These are phyloP conservation scores for Clarireedia sp. DNA, from an alignment of 2,329 filamentous ascomycete genomes.

Conservation along the genomic window DNA sequence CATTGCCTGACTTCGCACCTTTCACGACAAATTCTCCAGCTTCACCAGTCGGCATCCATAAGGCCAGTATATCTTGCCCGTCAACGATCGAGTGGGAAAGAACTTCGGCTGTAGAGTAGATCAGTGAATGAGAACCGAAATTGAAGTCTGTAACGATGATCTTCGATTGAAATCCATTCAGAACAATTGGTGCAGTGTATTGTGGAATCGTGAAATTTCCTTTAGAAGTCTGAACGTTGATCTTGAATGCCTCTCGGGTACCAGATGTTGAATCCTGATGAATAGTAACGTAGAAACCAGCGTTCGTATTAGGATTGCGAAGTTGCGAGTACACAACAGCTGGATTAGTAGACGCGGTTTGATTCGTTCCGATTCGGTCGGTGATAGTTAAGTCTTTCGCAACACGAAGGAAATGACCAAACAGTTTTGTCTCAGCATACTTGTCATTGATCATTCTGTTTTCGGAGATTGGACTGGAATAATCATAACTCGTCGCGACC, in stretches of 20 bases:
- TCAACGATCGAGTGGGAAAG: slow-evolving; percentile 44
- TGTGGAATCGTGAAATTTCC: slow-evolving; percentile 48
- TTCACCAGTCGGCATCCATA: slow-evolving; percentile 48
- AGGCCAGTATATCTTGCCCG: slow-evolving; percentile 38
- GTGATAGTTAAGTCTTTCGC: slow-evolving; percentile 50
- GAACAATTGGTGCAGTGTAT: slow-evolving; percentile 38
- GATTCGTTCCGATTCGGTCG: slow-evolving; percentile 39
- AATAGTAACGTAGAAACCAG: slow-evolving; percentile 50
- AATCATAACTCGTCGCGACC: slow-evolving; percentile 55
- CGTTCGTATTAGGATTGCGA: slow-evolving; percentile 47
- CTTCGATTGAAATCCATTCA: slow-evolving; percentile 55
- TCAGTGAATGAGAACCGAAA: slow-evolving; percentile 41
- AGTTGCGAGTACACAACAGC: slow-evolving; percentile 47
- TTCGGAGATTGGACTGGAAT: slow-evolving; percentile 47
- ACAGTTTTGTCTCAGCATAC: slow-evolving; percentile 55
- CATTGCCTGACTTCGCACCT: slow-evolving; percentile 45
- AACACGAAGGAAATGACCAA: slow-evolving; percentile 51
- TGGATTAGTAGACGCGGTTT: slow-evolving; percentile 42
- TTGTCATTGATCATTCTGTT: slow-evolving; percentile 46
- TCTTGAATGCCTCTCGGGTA: slow-evolving; percentile 44
- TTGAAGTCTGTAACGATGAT: slow-evolving; percentile 52
- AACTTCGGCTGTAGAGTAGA: slow-evolving; percentile 50
- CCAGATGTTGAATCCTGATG: slow-evolving; percentile 46
- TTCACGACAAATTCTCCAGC: slow-evolving; percentile 45
- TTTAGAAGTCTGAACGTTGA: slow-evolving; percentile 47